Base-by-base conservation (phyloP, 2,329 filamentous ascomycete genomes). In the Diaporthe velutina region DNA sequence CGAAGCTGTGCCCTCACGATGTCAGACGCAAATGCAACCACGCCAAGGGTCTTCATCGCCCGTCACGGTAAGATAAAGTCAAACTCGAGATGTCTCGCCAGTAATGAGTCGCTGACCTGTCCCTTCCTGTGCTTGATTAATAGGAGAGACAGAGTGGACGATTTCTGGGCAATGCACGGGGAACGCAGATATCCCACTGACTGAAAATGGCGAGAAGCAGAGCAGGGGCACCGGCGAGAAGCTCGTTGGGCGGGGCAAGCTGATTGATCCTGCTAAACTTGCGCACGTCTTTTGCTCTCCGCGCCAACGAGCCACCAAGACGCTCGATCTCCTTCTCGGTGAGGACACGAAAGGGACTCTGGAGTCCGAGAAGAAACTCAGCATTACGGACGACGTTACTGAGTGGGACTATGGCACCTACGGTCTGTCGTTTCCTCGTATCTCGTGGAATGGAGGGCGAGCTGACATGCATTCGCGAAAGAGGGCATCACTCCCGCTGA, bases 321-420 rank as follows among this genome's bases (percentile, higher is more conserved):
- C 89, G 2, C 88, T 88, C 67, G 81, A 88, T 64, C 79, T 89
- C 58, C 81, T 88, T 0, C 83, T 86, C 45, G 79, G 81, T 42
- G 79, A 76, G 10, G 76, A 76, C 3, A 76, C 77, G 9, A 76
- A 76, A 0, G 70, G 76, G 42, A 35, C 28, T 25, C 38, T 74
- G 33, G 66, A 71, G 55, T 64, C 50, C 28, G 30, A 74, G 54
- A 40, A 48, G 7, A 83, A 84, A 54, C 83, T 90, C 35, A 82
- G 86, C 73, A 80, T 88, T 45, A 90, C 88, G 2, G 86, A 89
- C 73, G 81, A 83, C 3, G 83, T 92, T 57, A 83, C 86, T 2
- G 90, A 92, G 80, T 93, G 91, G 91, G 87, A 90, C 75, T 93
- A 92, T 81, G 90, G 91, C 60, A 83, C 87, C 75, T 93, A 92